Conservation (phyloP, 176 grass and related monocot genomes). For the Oryza brachyantha region DNA sequence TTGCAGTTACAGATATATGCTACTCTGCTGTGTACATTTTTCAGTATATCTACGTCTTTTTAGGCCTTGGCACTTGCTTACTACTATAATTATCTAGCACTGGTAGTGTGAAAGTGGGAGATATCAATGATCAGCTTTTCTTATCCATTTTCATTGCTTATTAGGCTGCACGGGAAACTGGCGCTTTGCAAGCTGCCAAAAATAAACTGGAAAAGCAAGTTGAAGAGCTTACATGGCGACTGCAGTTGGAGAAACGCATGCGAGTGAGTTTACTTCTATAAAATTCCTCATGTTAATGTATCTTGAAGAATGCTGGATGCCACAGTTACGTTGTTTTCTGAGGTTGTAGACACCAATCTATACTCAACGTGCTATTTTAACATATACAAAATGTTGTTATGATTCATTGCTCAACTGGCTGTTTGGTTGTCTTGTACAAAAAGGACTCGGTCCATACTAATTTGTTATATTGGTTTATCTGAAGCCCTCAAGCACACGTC, state of each 20-base stretch:
- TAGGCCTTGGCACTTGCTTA: not conserved
- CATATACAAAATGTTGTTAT: not conserved
- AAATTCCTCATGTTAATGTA: constrained; percentile 1
- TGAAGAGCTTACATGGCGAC: constrained; percentile 87
- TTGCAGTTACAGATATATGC: not conserved
- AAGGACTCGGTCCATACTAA: not conserved
- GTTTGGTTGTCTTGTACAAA: not conserved
- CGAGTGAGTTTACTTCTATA: constrained; percentile 56
- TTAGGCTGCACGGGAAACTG: constrained; percentile 95
- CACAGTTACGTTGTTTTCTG: not conserved
- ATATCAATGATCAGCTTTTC: not conserved
- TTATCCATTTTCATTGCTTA: constrained; percentile 37
- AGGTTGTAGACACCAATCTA: not conserved
- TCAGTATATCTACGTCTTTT: too few relatives aligned
- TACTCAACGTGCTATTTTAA: not conserved
- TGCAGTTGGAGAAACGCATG: constrained; percentile 91
- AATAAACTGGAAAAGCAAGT: constrained; percentile 99
- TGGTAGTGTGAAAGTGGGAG: not conserved
- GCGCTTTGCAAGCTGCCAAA: constrained; percentile 94
- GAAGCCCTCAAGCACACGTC: not conserved
- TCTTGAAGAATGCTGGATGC: not conserved
- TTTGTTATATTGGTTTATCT: not conserved
- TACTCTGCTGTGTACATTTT: not conserved
- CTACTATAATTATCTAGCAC: not conserved
- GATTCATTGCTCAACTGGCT: not conserved